Percentiles rank a stretch among this genome's conserved stretches.
These are phyloP conservation scores for Globisporangium nagaii DNA, from an alignment of 352 stramenopile genomes.

Conservation along the genomic window DNA sequence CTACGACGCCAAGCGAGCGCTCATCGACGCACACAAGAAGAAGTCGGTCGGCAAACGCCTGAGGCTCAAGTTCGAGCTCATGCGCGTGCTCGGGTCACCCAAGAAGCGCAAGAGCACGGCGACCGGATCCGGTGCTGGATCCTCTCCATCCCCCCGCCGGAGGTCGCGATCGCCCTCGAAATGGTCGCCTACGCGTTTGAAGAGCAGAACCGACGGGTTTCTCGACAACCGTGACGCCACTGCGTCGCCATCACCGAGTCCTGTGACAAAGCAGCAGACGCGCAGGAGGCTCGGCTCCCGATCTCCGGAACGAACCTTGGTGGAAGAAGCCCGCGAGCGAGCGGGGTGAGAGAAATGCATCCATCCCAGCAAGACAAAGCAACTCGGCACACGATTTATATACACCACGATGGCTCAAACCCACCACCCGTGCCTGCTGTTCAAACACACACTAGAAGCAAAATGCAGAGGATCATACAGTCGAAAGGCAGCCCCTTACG, in stretches of 20 bases:
- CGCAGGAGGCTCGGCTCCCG: background rate
- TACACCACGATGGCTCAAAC: background rate
- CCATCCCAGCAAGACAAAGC: background rate
- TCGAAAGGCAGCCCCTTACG: background rate
- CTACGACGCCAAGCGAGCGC: slow-evolving; percentile 26
- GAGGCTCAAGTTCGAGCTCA: slow-evolving; percentile 33
- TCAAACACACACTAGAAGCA: background rate
- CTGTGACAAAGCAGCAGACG: background rate
- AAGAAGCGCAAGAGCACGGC: slow-evolving; percentile 4
- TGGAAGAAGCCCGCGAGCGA: slow-evolving; percentile 1
- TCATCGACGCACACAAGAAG: slow-evolving; percentile 21
- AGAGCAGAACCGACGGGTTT: background rate
- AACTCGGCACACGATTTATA: background rate
- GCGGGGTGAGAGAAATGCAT: too few species aligned
- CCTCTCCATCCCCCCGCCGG: background rate
- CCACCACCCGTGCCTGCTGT: background rate
- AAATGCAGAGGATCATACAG: background rate
- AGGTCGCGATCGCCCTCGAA: slow-evolving; percentile 4
- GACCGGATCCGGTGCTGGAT: background rate
- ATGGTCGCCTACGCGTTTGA: background rate
- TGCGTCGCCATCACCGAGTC: background rate
- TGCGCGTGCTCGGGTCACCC: slow-evolving; percentile 16
- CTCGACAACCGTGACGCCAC: too few species aligned
- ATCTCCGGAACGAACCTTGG: background rate
- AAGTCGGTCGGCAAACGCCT: slow-evolving; percentile 12